Evolutionary conservation across 2,329 filamentous ascomycete species (phyloP).

Genomic region (Colletotrichum godetiae): DNA sequence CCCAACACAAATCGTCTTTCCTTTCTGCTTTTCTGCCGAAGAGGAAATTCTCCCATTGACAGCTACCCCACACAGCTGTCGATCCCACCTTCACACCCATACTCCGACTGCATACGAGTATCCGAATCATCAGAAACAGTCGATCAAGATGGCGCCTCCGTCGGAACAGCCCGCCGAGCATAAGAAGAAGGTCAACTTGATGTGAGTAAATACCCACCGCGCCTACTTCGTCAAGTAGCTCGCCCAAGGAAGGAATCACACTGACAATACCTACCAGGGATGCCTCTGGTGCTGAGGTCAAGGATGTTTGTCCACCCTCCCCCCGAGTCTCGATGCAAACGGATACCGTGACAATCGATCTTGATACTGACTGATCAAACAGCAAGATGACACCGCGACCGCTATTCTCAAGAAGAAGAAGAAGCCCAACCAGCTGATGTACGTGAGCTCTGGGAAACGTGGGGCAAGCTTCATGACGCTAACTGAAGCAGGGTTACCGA

Average conservation of each 20-base stretch:
- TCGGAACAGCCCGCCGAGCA: slow-evolving; percentile 61
- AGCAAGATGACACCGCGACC: slow-evolving; percentile 92
- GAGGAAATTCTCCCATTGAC: slow-evolving; percentile 15
- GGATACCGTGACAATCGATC: slow-evolving; percentile 31
- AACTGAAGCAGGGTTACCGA: slow-evolving; percentile 83
- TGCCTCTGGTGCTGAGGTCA: slow-evolving; percentile 87
- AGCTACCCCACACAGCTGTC: slow-evolving; percentile 28
- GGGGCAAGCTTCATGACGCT: slow-evolving; percentile 21
- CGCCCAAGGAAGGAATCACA: slow-evolving; percentile 31
- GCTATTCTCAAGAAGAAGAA: slow-evolving; percentile 99
- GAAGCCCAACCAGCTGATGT: slow-evolving; percentile 99
- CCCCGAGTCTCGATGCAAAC: slow-evolving; percentile 33
- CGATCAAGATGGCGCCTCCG: slow-evolving; percentile 76
- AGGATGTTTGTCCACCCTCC: slow-evolving; percentile 73
- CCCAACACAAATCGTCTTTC: slow-evolving; percentile 1
- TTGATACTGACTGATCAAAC: slow-evolving; percentile 47
- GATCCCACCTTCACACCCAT: slow-evolving; percentile 28
- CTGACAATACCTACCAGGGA: slow-evolving; percentile 71
- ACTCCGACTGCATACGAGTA: slow-evolving; percentile 16
- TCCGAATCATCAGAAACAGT: slow-evolving; percentile 30
- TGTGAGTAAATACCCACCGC: slow-evolving; percentile 64
- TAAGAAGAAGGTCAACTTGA: slow-evolving; percentile 87
- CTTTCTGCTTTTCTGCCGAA: slow-evolving; percentile 3
- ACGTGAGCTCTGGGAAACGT: slow-evolving; percentile 50
- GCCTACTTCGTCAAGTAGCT: slow-evolving; percentile 3